Evolutionary conservation across 1,284 basidiomycete genomes (phyloP).

Genomic region (Afroboletus lepidellus): DNA sequence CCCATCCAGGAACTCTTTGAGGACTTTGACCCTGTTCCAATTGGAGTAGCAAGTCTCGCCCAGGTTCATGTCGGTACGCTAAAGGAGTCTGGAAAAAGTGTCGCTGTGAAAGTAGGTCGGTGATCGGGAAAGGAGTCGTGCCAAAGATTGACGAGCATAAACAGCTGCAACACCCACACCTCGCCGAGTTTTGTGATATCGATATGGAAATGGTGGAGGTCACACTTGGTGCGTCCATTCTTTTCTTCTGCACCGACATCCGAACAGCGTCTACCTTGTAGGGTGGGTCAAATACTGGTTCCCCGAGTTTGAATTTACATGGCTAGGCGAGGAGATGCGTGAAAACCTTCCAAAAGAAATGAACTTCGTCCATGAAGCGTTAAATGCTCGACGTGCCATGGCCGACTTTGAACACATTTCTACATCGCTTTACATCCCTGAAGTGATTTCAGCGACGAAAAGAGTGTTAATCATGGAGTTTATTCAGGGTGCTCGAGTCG

Average conservation of each 20-base stretch:
- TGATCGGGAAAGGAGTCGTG: background rate
- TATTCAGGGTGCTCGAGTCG: conserved; percentile 85
- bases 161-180: conserved; percentile 90
- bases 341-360: conserved; percentile 93
- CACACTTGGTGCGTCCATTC: conserved; percentile 51
- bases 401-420: conserved; percentile 73
- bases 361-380: conserved; percentile 90
- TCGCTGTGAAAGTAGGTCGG: conserved; percentile 82
- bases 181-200: conserved; percentile 88
- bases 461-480: conserved; percentile 95
- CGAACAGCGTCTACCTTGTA: conserved; percentile 24
- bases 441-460: conserved; percentile 81
- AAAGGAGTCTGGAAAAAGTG: conserved; percentile 65
- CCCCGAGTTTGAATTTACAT: conserved; percentile 90
- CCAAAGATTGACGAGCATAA: conserved; percentile 6
- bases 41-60: conserved; percentile 92
- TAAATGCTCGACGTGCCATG: conserved; percentile 73
- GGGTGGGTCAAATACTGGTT: conserved; percentile 89
- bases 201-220: conserved; percentile 88
- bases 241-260: background rate
- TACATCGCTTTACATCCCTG: conserved; percentile 89
- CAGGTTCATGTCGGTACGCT: conserved; percentile 91
- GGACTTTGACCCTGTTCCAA: conserved; percentile 85
- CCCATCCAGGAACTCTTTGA: conserved; percentile 68
- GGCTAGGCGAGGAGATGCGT: conserved; percentile 93